These are phyloP conservation scores for Debaryomyces prosopidis DNA, from an alignment of 805 yeast species.

Conservation along the genomic window DNA sequence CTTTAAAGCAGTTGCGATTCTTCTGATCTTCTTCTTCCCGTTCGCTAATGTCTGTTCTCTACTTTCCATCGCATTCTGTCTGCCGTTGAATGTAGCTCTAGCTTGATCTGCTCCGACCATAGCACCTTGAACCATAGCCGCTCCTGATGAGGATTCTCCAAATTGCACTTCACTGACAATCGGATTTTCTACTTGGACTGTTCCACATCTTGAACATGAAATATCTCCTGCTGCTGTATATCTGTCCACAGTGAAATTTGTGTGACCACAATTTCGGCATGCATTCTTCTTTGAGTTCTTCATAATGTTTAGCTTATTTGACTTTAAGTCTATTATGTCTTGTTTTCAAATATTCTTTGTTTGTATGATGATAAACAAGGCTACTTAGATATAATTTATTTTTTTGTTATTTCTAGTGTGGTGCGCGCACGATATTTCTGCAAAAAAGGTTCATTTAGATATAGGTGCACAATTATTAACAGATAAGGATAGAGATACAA, in stretches of 20 bases:
- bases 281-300: constrained; percentile 7
- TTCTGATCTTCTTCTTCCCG: constrained; percentile 75
- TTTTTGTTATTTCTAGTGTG: too few species aligned
- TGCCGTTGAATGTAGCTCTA: constrained; percentile 65
- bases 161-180: constrained; percentile 95
- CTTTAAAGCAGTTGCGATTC: constrained; percentile 73
- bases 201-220: constrained; percentile 82
- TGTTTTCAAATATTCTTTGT: too few species aligned
- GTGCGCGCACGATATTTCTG: too few species aligned
- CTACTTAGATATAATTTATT: too few species aligned
- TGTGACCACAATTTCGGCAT: constrained; percentile 27
- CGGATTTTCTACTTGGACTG: constrained; percentile 87
- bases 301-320: not conserved
- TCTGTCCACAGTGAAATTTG: constrained; percentile 21
- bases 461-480: too few species aligned
- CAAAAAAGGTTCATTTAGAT: too few species aligned
- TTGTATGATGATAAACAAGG: too few species aligned
- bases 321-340: too few species aligned
- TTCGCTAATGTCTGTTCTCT: constrained; percentile 87
- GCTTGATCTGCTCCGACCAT: constrained; percentile 87
- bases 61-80: constrained; percentile 76
- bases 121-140: constrained; percentile 94
- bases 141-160: constrained; percentile 90
- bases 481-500: too few species aligned
- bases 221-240: constrained; percentile 60